Conservation (phyloP, 805 yeast species). For the Hanseniaspora meyeri region DNA sequence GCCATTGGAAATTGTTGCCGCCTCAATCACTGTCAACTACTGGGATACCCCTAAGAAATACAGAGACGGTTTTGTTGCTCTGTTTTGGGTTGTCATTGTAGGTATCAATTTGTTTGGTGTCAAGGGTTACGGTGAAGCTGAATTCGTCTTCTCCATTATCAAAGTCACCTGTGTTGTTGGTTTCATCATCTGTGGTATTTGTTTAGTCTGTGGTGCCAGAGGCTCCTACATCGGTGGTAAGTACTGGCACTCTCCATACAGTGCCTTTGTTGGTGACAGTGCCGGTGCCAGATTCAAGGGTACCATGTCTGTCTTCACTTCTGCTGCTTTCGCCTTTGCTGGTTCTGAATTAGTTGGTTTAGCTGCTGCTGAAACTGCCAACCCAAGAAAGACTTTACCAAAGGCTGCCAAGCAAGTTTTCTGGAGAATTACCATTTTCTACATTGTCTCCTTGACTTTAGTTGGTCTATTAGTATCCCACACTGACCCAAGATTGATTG, state of each 20-base stretch:
- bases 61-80: no score
- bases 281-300: no score
- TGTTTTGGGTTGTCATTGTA: no score
- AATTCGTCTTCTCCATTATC: slow-evolving; percentile 36
- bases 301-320: no score
- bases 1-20: slow-evolving; percentile 42
- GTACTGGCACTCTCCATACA: no score
- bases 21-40: slow-evolving; percentile 40
- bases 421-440: slow-evolving; percentile 67
- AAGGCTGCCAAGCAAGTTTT: slow-evolving; percentile 70
- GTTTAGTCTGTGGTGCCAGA: slow-evolving; percentile 35
- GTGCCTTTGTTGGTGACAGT: no score
- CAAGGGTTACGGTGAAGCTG: slow-evolving; percentile 43
- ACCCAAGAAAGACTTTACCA: slow-evolving; percentile 58
- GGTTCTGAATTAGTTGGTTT: slow-evolving; percentile 66
- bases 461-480: slow-evolving; percentile 64
- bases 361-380: slow-evolving; percentile 64
- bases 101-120: slow-evolving; percentile 47
- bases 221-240: no score
- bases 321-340: slow-evolving; percentile 68
- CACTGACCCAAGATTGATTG: slow-evolving; percentile 37
- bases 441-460: slow-evolving; percentile 44
- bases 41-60: slow-evolving; percentile 41
- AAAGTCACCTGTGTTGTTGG: slow-evolving; percentile 40
- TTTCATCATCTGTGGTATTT: slow-evolving; percentile 40